These are phyloP conservation scores for Fusarium protoensiforme DNA, from an alignment of 2,329 filamentous ascomycete species.

Conservation along the genomic window DNA sequence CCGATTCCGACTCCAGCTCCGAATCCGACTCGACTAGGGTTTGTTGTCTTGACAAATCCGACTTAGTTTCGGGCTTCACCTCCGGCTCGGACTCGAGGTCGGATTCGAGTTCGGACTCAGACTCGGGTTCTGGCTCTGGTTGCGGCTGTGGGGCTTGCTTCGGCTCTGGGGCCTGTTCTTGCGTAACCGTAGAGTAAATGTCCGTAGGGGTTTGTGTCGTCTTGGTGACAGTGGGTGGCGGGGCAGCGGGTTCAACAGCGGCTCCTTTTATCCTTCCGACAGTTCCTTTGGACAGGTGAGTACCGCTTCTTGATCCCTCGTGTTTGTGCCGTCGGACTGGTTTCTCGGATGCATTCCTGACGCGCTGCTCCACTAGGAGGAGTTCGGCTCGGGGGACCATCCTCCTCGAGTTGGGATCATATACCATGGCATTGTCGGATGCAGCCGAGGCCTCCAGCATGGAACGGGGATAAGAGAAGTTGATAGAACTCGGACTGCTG, in stretches of 20 bases:
- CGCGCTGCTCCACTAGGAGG: slow-evolving; percentile 54
- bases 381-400: slow-evolving; percentile 64
- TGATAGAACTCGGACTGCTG: slow-evolving; percentile 63
- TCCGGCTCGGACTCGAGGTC: slow-evolving; percentile 22
- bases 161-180: slow-evolving; percentile 1
- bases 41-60: slow-evolving; percentile 1
- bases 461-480: slow-evolving; percentile 68
- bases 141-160: neutral
- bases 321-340: slow-evolving; percentile 55
- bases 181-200: neutral
- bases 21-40: slow-evolving; percentile 9
- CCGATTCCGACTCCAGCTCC: slow-evolving; percentile 19
- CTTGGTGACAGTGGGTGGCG: slow-evolving; percentile 42
- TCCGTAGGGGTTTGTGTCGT: slow-evolving; percentile 1
- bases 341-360: slow-evolving; percentile 53
- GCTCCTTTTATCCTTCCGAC: slow-evolving; percentile 63
- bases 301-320: slow-evolving; percentile 53
- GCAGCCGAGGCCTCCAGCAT: slow-evolving; percentile 50
- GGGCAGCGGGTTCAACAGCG: slow-evolving; percentile 50
- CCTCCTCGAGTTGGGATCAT: slow-evolving; percentile 73
- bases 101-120: slow-evolving; percentile 13
- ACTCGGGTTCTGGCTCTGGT: neutral
- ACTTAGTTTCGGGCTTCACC: neutral
- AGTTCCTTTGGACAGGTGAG: slow-evolving; percentile 63
- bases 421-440: slow-evolving; percentile 62